phyloP scores from a whole-genome alignment of 192 early-diverging fungal species.

The Rhizoclosmatium sp. region DNA sequence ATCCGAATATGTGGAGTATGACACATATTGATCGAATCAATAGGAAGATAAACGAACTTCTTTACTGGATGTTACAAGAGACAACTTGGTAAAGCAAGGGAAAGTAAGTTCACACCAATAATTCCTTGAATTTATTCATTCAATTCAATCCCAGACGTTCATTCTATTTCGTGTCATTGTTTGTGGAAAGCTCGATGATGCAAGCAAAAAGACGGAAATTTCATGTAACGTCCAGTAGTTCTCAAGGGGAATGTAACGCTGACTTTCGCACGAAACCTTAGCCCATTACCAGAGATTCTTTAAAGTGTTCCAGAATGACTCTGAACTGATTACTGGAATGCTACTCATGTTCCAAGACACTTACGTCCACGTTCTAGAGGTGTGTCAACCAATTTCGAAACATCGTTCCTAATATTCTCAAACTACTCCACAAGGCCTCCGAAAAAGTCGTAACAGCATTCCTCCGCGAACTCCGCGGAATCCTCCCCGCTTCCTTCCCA shows the following conservation, averaged over 20 bases:
- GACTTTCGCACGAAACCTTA: neutral
- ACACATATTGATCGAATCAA: too few species aligned
- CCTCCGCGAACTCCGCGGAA: slow-evolving; percentile 45
- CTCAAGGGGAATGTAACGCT: neutral
- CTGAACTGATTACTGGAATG: slow-evolving; percentile 61
- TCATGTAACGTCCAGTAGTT: neutral
- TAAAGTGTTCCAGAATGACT: slow-evolving; percentile 58
- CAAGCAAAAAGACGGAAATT: slow-evolving; percentile 29
- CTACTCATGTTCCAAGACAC: slow-evolving; percentile 45
- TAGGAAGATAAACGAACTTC: slow-evolving; percentile 47
- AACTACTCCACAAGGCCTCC: slow-evolving; percentile 32
- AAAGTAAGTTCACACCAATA: slow-evolving; percentile 33
- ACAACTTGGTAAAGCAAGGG: slow-evolving; percentile 42
- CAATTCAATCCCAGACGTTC: slow-evolving; percentile 15
- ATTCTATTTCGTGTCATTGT: slow-evolving; percentile 50
- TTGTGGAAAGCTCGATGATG: slow-evolving; percentile 46
- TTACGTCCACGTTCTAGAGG: slow-evolving; percentile 58
- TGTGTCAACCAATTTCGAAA: neutral
- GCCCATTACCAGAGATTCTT: slow-evolving; percentile 60
- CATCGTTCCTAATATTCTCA: neutral
- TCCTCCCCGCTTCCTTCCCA: slow-evolving; percentile 8
- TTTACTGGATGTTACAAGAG: slow-evolving; percentile 51
- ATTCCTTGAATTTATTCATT: neutral
- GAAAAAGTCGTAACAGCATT: slow-evolving; percentile 47
- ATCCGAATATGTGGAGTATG: too few species aligned